Base-by-base conservation (phyloP, 768 basidiomycete species). In the Suillus clintonianus region DNA sequence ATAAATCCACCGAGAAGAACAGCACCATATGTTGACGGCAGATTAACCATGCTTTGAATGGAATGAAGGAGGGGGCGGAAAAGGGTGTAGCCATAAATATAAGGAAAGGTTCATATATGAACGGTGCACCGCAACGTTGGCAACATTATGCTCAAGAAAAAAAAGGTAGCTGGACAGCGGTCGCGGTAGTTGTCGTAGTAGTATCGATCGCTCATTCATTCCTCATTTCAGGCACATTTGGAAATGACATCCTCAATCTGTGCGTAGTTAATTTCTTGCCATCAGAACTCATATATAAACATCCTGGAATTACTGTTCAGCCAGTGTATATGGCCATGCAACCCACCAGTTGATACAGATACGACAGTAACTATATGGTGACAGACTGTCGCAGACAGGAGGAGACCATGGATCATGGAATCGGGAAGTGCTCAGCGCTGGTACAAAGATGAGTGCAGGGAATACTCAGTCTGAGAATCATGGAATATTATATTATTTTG, bases 1-100 rank as follows among this genome's bases (percentile, higher is more conserved):
- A 67, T 54, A 63, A 75, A 75, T 48, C 72, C 74, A 42, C 74
- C 74, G 2, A 77, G 57, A 5, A 75, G 65, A n/a, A 75, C 65
- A 32, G 74, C 72, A 10, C 74, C 74, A 14, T 66, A 62, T 41
- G 75, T 73, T 53, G 64, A 19, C 22, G 59, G 61, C 24, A 75
- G 24, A 39, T 56, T 62, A 3, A 50, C 45, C 64, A 63, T 63
- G 17, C 17, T 57, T 27, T 56, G 37, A 56, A 56, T 37, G 37
- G 37, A 39, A 27, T 6, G 24, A 27, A 57, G 24, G 24, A 51
- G 17, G 55, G 9, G 36, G 9, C 22, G 15, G 15, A 15, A 39
- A 57, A 19, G 37, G 10, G 3, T 39, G 22, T 22, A 24, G 15
- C 37, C 15, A 22, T 14, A 36, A 37, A 24, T 14, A 36, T 24